Percentiles rank a stretch among this genome's conserved stretches.
phyloP scores from a whole-genome alignment of 768 basidiomycete species.

The Kwoniella bestiolae region DNA sequence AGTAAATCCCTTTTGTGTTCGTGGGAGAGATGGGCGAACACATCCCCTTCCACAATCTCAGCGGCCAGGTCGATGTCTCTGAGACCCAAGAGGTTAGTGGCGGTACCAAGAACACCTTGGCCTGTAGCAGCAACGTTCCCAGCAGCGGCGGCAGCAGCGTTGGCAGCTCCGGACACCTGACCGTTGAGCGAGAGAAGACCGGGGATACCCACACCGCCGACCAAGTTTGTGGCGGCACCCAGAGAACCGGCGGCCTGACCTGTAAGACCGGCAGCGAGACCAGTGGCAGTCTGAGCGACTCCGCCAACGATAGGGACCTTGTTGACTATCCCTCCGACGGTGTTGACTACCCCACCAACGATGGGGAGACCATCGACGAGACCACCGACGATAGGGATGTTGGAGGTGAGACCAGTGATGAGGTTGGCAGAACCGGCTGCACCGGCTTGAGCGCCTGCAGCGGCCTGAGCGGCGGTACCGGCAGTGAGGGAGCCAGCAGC shows the following conservation, averaged over 20 bases:
- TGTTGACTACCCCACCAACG: conserved; percentile 18
- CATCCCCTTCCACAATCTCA: conserved; percentile 22
- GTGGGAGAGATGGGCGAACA: conserved; percentile 11
- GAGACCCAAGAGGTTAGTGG: conserved; percentile 13
- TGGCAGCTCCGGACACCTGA: conserved; percentile 11
- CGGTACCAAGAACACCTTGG: neutral
- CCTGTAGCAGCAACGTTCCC: neutral
- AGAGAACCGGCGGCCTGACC: conserved; percentile 14
- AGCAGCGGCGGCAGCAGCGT: conserved; percentile 11
- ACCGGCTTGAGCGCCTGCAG: conserved; percentile 6
- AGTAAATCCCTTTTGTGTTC: conserved; percentile 23
- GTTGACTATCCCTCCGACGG: conserved; percentile 6
- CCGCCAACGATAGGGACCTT: conserved; percentile 17
- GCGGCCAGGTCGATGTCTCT: conserved; percentile 11
- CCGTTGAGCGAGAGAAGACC: conserved; percentile 17
- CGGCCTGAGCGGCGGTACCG: conserved; percentile 4
- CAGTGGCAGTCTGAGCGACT: conserved; percentile 8
- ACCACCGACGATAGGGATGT: conserved; percentile 16
- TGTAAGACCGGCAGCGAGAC: conserved; percentile 1
- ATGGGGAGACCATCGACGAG: conserved; percentile 19
- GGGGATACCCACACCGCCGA: conserved; percentile 6
- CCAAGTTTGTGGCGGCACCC: conserved; percentile 15
- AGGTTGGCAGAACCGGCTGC: neutral
- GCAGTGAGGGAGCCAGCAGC: conserved; percentile 20
- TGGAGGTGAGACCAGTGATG: conserved; percentile 7